These are phyloP conservation scores for Trichoderma sp. DNA, from an alignment of 2,329 filamentous ascomycete genomes.

Conservation along the genomic window DNA sequence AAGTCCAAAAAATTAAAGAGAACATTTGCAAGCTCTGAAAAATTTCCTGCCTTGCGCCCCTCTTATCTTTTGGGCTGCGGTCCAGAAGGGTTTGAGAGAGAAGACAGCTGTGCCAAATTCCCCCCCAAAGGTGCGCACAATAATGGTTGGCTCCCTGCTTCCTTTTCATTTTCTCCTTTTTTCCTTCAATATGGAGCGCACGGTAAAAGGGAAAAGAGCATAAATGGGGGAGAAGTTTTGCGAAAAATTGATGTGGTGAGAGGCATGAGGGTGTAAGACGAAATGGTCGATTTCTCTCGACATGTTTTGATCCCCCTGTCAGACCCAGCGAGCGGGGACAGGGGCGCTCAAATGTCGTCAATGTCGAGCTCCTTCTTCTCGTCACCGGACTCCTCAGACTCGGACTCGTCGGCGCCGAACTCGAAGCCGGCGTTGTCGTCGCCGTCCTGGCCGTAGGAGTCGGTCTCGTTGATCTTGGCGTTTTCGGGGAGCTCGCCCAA, in stretches of 20 bases:
- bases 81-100: constrained; percentile 58
- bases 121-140: constrained; percentile 1
- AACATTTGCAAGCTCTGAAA: not conserved
- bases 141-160: constrained; percentile 5
- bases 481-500: constrained; percentile 97
- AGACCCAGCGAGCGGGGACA: not conserved
- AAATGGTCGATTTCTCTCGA: constrained; percentile 1
- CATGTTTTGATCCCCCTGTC: constrained; percentile 12
- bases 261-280: constrained; percentile 22
- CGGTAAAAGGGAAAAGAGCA: constrained; percentile 5
- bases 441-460: constrained; percentile 88
- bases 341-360: constrained; percentile 78
- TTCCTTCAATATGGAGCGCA: constrained; percentile 2
- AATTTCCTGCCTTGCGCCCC: not conserved
- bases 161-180: not conserved
- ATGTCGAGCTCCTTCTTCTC: constrained; percentile 83
- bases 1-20: not conserved
- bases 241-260: constrained; percentile 20
- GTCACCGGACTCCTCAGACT: constrained; percentile 56
- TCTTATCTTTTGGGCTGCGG: not conserved
- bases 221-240: not conserved
- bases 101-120: constrained; percentile 59
- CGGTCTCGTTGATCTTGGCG: constrained; percentile 99
- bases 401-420: constrained; percentile 89
- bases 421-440: constrained; percentile 97